Percentiles rank a stretch among this genome's conserved stretches.
Conservation (phyloP, 202 grass and related monocot species). For the Bolboschoenoplectus hybrid region DNA sequence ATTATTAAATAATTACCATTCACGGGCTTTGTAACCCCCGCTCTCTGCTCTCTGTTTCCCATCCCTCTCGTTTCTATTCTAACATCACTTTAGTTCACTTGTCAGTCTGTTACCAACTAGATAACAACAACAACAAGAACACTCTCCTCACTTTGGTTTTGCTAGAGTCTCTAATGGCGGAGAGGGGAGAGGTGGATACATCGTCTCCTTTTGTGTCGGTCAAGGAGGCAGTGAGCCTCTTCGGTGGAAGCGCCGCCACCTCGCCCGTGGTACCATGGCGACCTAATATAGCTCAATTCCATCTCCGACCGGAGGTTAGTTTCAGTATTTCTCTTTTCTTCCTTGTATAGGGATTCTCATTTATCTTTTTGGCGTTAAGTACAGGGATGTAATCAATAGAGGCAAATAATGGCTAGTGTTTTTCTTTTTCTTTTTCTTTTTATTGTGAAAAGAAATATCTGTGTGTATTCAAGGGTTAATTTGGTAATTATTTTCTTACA, state of each 20-base stretch:
- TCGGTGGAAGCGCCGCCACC: slow-evolving; percentile 57
- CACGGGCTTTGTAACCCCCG: slow-evolving; percentile 45
- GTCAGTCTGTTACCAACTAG: not conserved
- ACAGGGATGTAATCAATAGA: slow-evolving; percentile 25
- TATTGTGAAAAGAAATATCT: not conserved
- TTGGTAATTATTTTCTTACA: not conserved
- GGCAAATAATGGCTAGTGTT: not conserved
- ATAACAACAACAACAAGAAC: not conserved
- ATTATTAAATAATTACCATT: slow-evolving; percentile 33
- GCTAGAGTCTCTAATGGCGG: slow-evolving; percentile 40
- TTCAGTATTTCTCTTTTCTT: not conserved
- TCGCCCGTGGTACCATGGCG: slow-evolving; percentile 42
- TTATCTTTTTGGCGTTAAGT: not conserved
- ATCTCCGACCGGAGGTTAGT: slow-evolving; percentile 82
- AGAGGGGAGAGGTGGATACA: slow-evolving; percentile 79
- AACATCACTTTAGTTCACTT: not conserved
- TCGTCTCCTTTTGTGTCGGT: slow-evolving; percentile 88
- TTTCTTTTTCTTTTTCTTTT: slow-evolving; percentile 15
- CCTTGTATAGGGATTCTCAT: slow-evolving; percentile 25
- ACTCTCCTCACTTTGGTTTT: not conserved
- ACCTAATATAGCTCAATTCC: slow-evolving; percentile 42
- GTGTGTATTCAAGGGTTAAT: not conserved
- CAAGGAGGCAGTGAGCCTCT: slow-evolving; percentile 71
- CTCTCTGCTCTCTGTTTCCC: not conserved
- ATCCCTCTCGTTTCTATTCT: not conserved